These are phyloP conservation scores for Vaccinium darrowii DNA, from an alignment of 148 eudicot genomes.

Conservation along the genomic window DNA sequence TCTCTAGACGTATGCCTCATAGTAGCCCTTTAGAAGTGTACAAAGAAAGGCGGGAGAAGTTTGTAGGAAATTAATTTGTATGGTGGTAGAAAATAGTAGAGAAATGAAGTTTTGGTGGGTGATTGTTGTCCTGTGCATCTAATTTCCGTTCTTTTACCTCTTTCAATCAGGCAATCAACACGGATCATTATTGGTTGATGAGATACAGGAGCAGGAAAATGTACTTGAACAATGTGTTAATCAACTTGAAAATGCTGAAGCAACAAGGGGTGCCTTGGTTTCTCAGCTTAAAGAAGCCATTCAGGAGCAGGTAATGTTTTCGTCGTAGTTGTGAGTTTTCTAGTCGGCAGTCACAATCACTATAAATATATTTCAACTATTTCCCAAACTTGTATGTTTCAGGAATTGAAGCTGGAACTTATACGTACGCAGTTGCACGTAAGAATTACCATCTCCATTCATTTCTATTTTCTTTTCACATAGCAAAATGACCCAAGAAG, in stretches of 20 bases:
- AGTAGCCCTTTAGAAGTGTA: not conserved
- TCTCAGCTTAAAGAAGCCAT: conserved; percentile 80
- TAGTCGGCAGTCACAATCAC: not conserved
- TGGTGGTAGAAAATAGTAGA: not conserved
- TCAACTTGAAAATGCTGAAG: conserved; percentile 77
- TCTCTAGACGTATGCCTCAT: not conserved
- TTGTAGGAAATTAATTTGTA: not conserved
- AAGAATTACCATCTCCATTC: conserved; percentile 19
- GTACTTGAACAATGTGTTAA: conserved; percentile 55
- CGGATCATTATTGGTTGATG: conserved; percentile 48
- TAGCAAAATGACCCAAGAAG: not conserved
- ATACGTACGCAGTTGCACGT: conserved; percentile 66
- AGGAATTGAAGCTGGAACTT: conserved; percentile 65
- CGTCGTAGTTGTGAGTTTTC: not conserved
- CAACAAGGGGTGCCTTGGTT: conserved; percentile 54
- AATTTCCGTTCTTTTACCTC: not conserved
- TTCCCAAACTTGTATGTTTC: conserved; percentile 30
- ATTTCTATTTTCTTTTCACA: not conserved
- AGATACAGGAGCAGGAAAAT: conserved; percentile 74
- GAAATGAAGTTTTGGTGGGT: not conserved
- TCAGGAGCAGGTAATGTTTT: conserved; percentile 65
- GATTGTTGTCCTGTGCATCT: not conserved
- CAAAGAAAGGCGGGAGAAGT: not conserved
- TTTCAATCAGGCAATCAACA: conserved; percentile 50
- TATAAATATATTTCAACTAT: not conserved